These are phyloP conservation scores for Ganoderma leucocontextum DNA, from an alignment of 1,284 basidiomycete genomes.

Conservation along the genomic window DNA sequence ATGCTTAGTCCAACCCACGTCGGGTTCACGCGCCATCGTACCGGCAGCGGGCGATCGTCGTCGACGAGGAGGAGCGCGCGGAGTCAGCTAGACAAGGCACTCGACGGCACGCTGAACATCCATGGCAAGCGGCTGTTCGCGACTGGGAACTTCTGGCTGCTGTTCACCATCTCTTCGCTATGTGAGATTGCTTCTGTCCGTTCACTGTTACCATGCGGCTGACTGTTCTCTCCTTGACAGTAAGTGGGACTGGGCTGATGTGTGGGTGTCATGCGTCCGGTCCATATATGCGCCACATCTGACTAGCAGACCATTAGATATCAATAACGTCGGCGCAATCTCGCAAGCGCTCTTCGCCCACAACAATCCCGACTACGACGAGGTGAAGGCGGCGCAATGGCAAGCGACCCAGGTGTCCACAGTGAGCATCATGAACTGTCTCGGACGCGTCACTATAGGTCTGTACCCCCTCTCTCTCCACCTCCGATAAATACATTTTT, in stretches of 20 bases:
- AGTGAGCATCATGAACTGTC: constrained; percentile 86
- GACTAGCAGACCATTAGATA: constrained; percentile 59
- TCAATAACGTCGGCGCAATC: constrained; percentile 96
- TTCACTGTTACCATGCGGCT: not conserved
- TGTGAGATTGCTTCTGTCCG: constrained; percentile 52
- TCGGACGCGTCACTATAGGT: constrained; percentile 85
- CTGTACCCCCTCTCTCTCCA: not conserved
- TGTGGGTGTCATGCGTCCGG: constrained; percentile 53
- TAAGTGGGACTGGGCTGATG: constrained; percentile 90
- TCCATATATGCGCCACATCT: constrained; percentile 5
- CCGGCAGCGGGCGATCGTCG: constrained; percentile 33
- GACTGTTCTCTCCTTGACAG: constrained; percentile 45
- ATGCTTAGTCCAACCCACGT: constrained; percentile 40
- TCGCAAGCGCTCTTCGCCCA: constrained; percentile 85
- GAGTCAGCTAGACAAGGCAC: constrained; percentile 16
- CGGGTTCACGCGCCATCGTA: constrained; percentile 33
- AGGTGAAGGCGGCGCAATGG: constrained; percentile 71
- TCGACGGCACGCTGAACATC: constrained; percentile 48
- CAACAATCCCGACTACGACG: constrained; percentile 70
- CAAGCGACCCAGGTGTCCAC: constrained; percentile 89
- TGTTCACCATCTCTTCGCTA: constrained; percentile 76
- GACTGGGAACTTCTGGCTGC: constrained; percentile 76
- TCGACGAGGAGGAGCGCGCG: constrained; percentile 23
- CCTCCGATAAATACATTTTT: not conserved
- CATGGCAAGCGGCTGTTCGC: constrained; percentile 56